Conservation (phyloP, 2,329 filamentous ascomycete genomes). For the Elsinoe batatas region DNA sequence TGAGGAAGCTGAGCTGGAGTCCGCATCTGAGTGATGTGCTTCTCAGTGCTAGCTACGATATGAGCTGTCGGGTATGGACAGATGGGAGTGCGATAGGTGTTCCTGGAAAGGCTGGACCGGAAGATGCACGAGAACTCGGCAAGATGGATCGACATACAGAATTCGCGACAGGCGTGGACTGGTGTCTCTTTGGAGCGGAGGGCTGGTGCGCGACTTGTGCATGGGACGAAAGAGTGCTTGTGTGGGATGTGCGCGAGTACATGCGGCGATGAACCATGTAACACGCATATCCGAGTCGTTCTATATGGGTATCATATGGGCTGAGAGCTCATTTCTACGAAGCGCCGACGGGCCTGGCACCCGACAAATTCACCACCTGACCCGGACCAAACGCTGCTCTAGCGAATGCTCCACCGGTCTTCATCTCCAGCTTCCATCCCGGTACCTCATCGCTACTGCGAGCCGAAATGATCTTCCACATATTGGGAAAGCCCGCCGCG, state of each 20-base stretch:
- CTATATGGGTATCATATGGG: constrained; percentile 6
- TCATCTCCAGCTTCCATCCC: constrained; percentile 56
- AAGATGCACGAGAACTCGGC: constrained; percentile 54
- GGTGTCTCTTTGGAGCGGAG: constrained; percentile 91
- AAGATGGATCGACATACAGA: constrained; percentile 90
- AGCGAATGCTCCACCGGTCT: constrained; percentile 18
- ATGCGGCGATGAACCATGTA: constrained; percentile 37
- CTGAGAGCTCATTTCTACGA: neutral
- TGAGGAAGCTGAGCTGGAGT: constrained; percentile 79
- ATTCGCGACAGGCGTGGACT: constrained; percentile 92
- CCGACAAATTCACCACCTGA: constrained; percentile 48
- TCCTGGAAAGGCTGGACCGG: constrained; percentile 24
- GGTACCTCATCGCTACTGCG: constrained; percentile 56
- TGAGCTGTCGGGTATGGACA: constrained; percentile 91
- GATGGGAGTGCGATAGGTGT: constrained; percentile 54
- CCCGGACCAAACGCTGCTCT: constrained; percentile 31
- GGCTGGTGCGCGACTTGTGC: constrained; percentile 92
- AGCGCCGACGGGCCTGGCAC: constrained; percentile 39
- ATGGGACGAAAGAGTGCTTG: constrained; percentile 83
- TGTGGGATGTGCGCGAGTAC: constrained; percentile 76
- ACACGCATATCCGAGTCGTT: neutral
- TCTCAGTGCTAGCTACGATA: constrained; percentile 88
- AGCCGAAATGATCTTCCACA: constrained; percentile 58
- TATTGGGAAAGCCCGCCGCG: constrained; percentile 63
- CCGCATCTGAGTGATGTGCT: constrained; percentile 85